Evolutionary conservation across 495 filamentous ascomycete species (phyloP).

Genomic region (Penicillium macrosclerotiorum): DNA sequence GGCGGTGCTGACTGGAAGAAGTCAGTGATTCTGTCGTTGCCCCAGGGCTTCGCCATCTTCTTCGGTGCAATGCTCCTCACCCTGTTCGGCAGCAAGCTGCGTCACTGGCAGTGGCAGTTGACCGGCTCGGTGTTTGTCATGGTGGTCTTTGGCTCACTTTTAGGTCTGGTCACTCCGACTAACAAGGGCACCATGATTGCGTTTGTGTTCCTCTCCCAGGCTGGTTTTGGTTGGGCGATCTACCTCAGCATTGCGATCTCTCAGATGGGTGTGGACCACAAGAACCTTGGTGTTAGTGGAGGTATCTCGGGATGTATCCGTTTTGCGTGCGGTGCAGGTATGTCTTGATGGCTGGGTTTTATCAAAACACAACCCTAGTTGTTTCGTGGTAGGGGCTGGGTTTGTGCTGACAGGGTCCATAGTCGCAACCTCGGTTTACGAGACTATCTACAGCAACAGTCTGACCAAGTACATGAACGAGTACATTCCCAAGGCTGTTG

Average conservation of each 20-base stretch:
- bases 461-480: slow-evolving; percentile 17
- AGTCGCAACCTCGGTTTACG: slow-evolving; percentile 27
- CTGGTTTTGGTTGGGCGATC: slow-evolving; percentile 24
- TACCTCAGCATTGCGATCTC: slow-evolving; percentile 27
- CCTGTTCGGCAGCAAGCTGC: slow-evolving; percentile 18
- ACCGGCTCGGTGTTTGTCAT: slow-evolving; percentile 25
- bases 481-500: slow-evolving; percentile 17
- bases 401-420: background rate
- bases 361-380: too few relatives aligned
- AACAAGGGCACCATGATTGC: slow-evolving; percentile 27
- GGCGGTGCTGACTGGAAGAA: slow-evolving; percentile 22
- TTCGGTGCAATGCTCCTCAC: slow-evolving; percentile 24
- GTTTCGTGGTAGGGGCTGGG: too few relatives aligned
- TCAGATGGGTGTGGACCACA: slow-evolving; percentile 27
- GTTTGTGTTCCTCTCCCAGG: slow-evolving; percentile 26
- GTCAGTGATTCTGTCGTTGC: slow-evolving; percentile 20
- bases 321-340: slow-evolving; percentile 26
- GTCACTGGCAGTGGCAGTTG: slow-evolving; percentile 28
- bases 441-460: slow-evolving; percentile 18
- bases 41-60: slow-evolving; percentile 22
- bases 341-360: too few relatives aligned
- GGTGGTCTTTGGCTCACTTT: slow-evolving; percentile 23
- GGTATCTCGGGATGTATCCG: slow-evolving; percentile 26
- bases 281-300: slow-evolving; percentile 26
- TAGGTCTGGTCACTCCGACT: slow-evolving; percentile 20